phyloP scores from a whole-genome alignment of 2,329 filamentous ascomycete species.

The Ceratocystis diversiconidia region DNA sequence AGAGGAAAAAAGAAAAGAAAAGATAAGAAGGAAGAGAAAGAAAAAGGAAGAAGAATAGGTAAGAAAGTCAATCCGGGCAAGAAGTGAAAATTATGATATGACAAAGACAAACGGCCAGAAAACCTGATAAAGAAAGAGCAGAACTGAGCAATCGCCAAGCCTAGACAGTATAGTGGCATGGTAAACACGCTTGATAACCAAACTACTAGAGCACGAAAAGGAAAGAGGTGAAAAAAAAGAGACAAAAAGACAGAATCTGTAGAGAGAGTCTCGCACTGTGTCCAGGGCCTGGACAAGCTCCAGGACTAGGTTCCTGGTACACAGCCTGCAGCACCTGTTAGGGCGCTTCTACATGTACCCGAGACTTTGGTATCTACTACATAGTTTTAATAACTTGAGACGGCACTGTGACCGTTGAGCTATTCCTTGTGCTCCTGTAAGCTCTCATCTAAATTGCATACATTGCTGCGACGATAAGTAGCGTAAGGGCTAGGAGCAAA shows the following conservation, averaged over 20 bases:
- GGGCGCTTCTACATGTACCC: background rate
- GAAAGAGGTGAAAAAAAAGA: background rate
- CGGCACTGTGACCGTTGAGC: background rate
- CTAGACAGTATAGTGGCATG: background rate
- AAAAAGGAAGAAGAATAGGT: background rate
- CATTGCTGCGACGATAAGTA: background rate
- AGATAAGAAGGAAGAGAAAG: background rate
- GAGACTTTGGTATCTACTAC: background rate
- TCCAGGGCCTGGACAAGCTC: background rate
- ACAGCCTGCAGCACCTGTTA: background rate
- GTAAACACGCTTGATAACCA: constrained; percentile 2
- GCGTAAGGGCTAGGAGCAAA: background rate
- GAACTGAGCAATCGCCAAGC: background rate
- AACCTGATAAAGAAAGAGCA: background rate
- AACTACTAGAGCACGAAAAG: background rate
- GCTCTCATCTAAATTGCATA: constrained; percentile 2
- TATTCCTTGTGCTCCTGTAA: constrained; percentile 4
- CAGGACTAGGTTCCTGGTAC: background rate
- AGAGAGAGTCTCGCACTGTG: background rate
- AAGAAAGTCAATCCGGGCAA: background rate
- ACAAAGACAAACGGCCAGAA: constrained; percentile 4
- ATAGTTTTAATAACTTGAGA: background rate
- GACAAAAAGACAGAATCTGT: background rate
- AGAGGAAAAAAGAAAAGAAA: background rate
- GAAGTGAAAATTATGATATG: constrained; percentile 5